Conservation (phyloP, 2,329 filamentous ascomycete genomes). For the Fusarium tjaetaba region DNA sequence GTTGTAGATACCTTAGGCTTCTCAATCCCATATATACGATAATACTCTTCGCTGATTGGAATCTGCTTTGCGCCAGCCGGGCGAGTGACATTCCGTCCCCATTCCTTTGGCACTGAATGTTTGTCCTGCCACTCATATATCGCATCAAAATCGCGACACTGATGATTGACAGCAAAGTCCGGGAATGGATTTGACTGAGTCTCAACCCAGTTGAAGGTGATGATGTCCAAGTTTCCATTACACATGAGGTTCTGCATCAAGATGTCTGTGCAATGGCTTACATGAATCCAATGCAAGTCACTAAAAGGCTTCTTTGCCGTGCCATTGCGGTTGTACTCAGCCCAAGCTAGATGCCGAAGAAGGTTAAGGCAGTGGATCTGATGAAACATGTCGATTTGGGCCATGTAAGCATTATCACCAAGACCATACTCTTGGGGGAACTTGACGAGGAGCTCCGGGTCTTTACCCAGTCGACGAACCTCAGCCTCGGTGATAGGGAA, state of each 20-base stretch:
- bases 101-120: constrained; percentile 6
- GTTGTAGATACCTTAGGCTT: not conserved
- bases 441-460: constrained; percentile 14
- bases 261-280: constrained; percentile 8
- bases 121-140: constrained; percentile 17
- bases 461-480: constrained; percentile 1
- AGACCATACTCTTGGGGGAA: constrained; percentile 6
- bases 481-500: constrained; percentile 2
- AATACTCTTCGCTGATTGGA: constrained; percentile 9
- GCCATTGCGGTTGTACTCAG: constrained; percentile 3
- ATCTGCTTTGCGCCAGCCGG: not conserved
- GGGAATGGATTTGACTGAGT: constrained; percentile 8
- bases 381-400: constrained; percentile 11
- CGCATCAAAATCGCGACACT: constrained; percentile 7
- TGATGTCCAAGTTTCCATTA: not conserved
- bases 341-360: constrained; percentile 1
- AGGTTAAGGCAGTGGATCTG: constrained; percentile 15
- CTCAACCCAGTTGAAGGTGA: constrained; percentile 15
- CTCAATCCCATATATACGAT: not conserved
- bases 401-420: constrained; percentile 8
- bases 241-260: constrained; percentile 16
- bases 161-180: constrained; percentile 8
- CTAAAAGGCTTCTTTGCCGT: constrained; percentile 1
- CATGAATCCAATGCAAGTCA: constrained; percentile 13
- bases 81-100: constrained; percentile 1